Percentiles rank a stretch among this genome's conserved stretches.
phyloP scores from a whole-genome alignment of 768 basidiomycete species.

The Boletus barrowsii region DNA sequence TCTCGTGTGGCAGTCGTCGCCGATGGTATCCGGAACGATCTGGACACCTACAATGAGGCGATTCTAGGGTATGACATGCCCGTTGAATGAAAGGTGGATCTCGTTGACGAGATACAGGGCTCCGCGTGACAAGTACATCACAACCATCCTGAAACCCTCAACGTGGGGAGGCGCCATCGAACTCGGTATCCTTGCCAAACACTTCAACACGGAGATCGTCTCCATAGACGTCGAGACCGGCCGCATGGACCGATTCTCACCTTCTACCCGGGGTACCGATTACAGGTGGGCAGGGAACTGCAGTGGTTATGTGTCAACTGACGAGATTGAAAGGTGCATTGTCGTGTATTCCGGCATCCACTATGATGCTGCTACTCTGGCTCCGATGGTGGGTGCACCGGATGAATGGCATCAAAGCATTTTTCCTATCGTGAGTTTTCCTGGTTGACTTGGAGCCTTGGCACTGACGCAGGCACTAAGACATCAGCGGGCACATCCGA shows the following conservation, averaged over 20 bases:
- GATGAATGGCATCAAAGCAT: slow-evolving; percentile 87
- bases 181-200: slow-evolving; percentile 76
- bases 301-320: not conserved
- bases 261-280: slow-evolving; percentile 34
- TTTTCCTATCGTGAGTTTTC: slow-evolving; percentile 55
- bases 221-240: slow-evolving; percentile 93
- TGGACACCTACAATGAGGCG: slow-evolving; percentile 74
- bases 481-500: slow-evolving; percentile 42
- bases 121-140: slow-evolving; percentile 67
- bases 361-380: slow-evolving; percentile 86
- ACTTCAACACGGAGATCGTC: slow-evolving; percentile 83
- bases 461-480: slow-evolving; percentile 25
- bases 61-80: slow-evolving; percentile 69
- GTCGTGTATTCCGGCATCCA: slow-evolving; percentile 96
- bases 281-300: slow-evolving; percentile 22
- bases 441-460: slow-evolving; percentile 8
- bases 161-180: slow-evolving; percentile 98
- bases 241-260: slow-evolving; percentile 75
- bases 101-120: slow-evolving; percentile 36
- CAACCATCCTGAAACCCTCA: slow-evolving; percentile 71
- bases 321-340: slow-evolving; percentile 47
- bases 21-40: slow-evolving; percentile 70
- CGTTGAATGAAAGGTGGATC: not conserved
- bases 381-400: slow-evolving; percentile 74
- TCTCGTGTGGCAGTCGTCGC: slow-evolving; percentile 63